Evolutionary conservation across 768 basidiomycete genomes (phyloP).

Genomic region (Arthromyces matolae): DNA sequence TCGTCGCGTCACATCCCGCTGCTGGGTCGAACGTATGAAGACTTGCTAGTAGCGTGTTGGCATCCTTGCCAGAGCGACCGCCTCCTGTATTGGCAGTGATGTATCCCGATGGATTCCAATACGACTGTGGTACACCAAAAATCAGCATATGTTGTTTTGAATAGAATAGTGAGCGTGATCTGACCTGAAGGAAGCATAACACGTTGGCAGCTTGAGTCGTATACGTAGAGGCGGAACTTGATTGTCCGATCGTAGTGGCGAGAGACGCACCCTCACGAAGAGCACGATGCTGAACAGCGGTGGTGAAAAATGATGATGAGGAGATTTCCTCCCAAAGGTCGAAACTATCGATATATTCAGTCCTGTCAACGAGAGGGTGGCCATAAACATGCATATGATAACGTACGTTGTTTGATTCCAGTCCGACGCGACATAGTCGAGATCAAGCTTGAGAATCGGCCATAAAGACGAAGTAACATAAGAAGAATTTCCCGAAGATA

Average conservation of each 20-base stretch:
- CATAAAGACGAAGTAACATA: constrained; percentile 53
- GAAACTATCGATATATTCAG: too few species aligned
- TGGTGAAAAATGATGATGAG: constrained; percentile 80
- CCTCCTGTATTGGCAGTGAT: constrained; percentile 76
- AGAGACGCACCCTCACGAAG: constrained; percentile 65
- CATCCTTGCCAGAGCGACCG: constrained; percentile 72
- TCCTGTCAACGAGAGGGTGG: constrained; percentile 29
- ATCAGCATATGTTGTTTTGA: background rate
- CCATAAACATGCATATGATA: background rate
- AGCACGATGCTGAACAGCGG: constrained; percentile 73
- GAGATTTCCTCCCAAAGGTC: constrained; percentile 76
- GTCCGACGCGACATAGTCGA: constrained; percentile 62
- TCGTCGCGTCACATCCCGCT: constrained; percentile 68
- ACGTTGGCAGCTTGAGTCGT: constrained; percentile 56
- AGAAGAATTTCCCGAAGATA: constrained; percentile 42
- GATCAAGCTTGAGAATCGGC: constrained; percentile 70
- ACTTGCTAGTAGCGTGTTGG: constrained; percentile 68
- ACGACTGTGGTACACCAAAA: constrained; percentile 54
- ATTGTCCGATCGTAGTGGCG: constrained; percentile 56
- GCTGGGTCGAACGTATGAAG: constrained; percentile 72
- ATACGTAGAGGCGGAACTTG: constrained; percentile 42
- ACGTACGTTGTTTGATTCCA: constrained; percentile 64
- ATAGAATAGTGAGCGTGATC: background rate
- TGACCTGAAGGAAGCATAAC: constrained; percentile 75
- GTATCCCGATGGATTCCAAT: constrained; percentile 65